phyloP scores from a whole-genome alignment of 2,329 filamentous ascomycete species.

The Macrophomina phaseolina region DNA sequence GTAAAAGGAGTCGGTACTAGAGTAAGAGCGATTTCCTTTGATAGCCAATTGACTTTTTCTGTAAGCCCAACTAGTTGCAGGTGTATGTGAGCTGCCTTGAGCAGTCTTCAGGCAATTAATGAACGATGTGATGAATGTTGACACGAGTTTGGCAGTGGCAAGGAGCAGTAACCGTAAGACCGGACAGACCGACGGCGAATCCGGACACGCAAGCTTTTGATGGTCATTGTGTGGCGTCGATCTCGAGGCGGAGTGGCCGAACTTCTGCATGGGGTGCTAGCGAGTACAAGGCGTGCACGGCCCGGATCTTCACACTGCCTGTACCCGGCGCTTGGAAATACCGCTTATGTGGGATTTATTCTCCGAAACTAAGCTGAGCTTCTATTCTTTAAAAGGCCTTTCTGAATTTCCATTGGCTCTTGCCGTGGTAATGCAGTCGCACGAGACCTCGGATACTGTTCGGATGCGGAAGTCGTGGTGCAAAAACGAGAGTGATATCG shows the following conservation, averaged over 20 bases:
- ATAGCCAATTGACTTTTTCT: too few species aligned
- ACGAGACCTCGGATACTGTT: not conserved
- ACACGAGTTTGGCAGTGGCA: too few species aligned
- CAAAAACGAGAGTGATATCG: not conserved
- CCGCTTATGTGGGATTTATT: not conserved
- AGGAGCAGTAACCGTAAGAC: not conserved
- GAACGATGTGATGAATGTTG: too few species aligned
- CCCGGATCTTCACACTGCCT: conserved; percentile 13
- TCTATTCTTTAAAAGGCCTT: not conserved
- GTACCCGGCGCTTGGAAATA: conserved; percentile 9
- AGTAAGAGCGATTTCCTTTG: too few species aligned
- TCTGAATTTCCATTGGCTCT: conserved; percentile 6
- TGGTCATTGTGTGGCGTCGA: not conserved
- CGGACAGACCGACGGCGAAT: not conserved
- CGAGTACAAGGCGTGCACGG: conserved; percentile 12
- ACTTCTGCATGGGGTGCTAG: conserved; percentile 5
- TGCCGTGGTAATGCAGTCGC: not conserved
- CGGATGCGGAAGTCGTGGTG: not conserved
- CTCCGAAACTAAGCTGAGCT: not conserved
- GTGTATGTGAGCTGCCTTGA: too few species aligned
- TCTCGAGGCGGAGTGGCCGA: conserved; percentile 13
- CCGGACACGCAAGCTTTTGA: not conserved
- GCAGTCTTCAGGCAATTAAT: too few species aligned
- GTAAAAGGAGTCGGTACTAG: too few species aligned
- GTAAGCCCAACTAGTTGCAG: too few species aligned